Base-by-base conservation (phyloP, 345 rosid species). In the Mallotus nudiflorus region DNA sequence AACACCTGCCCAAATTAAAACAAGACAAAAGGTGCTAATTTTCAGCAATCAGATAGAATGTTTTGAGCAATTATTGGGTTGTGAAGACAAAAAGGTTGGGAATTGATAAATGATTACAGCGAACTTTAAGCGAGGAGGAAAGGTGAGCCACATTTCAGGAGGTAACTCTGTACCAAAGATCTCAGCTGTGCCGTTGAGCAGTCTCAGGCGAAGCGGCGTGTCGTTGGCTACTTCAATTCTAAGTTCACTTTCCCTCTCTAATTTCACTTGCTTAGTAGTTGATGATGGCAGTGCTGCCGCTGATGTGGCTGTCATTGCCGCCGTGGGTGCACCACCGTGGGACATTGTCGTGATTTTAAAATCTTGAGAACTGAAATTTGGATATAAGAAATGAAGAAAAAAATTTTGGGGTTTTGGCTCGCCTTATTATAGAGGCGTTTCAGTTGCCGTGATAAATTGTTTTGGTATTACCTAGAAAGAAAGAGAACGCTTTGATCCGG, bases 131-230 rank as follows among this genome's bases (percentile, higher is more conserved):
- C 90, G 92, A 54, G 97, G 97, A 70, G 97, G 91, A 80, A 90
- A 92, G 20, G 92, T 78, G 68, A 91, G 85, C 97, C 96, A 87
- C 69, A 85, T 87, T 72, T 87, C 91, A 15, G 91, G 96, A 24
- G 99, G 96, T 39, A 95, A 69, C 79, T 95, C 96, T 60, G 97
- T 81, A 73, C 97, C 97, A 52, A 82, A 95, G 53, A 95, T 95
- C 86, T 92, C 97, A 33, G 97, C 97, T 0, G 85, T 87, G 60
- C 97, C 97, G 67, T 83, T 84, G 44, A 95, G 85, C 28, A 92
- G 75, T 51, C 97, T 85, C 64, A 92, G 87, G 50, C 83, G 91
- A 37, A 92, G 89, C 27, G 92, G 88, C 42, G 82, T 74, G n/a
- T 92, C 91, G 67, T 73, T 53, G n/a, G 89, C 87, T 24, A 88